These are phyloP conservation scores for Lentinula sp. DNA, from an alignment of 768 basidiomycete species.

Conservation along the genomic window DNA sequence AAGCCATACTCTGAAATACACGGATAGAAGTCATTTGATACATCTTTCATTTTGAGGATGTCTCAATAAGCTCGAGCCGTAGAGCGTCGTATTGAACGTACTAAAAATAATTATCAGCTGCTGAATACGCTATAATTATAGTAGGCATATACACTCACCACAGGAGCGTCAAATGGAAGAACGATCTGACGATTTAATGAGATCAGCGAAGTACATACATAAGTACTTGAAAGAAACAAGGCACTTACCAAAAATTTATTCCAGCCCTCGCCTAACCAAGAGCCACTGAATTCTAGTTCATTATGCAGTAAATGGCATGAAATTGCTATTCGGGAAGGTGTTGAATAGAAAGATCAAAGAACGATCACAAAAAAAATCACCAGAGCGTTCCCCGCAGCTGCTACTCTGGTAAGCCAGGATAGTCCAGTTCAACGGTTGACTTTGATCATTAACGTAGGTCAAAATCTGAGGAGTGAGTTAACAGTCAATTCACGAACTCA, in stretches of 20 bases:
- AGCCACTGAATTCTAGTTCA: slow-evolving; percentile 17
- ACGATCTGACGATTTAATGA: neutral
- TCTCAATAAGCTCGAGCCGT: neutral
- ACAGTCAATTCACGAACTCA: too few relatives aligned
- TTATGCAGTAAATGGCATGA: slow-evolving; percentile 16
- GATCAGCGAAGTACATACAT: neutral
- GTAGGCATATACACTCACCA: neutral
- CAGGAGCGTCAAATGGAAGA: slow-evolving; percentile 12
- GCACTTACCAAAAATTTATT: slow-evolving; percentile 16
- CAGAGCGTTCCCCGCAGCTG: slow-evolving; percentile 21
- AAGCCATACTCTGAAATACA: neutral
- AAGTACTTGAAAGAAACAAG: too few relatives aligned
- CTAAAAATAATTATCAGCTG: neutral
- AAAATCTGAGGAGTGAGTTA: neutral
- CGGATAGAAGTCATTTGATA: neutral
- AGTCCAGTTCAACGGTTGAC: slow-evolving; percentile 2
- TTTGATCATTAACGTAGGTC: neutral
- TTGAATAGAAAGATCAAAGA: neutral
- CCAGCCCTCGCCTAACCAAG: slow-evolving; percentile 14
- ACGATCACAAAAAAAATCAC: neutral
- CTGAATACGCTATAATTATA: neutral
- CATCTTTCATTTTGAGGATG: neutral
- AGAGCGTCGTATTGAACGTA: slow-evolving; percentile 3
- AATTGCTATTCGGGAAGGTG: slow-evolving; percentile 11
- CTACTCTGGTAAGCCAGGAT: slow-evolving; percentile 15